Percentiles rank a stretch among this genome's conserved stretches.
Evolutionary conservation across 164 flowering plant genomes (phyloP).

Genomic region (Magnolia changhungtana): DNA sequence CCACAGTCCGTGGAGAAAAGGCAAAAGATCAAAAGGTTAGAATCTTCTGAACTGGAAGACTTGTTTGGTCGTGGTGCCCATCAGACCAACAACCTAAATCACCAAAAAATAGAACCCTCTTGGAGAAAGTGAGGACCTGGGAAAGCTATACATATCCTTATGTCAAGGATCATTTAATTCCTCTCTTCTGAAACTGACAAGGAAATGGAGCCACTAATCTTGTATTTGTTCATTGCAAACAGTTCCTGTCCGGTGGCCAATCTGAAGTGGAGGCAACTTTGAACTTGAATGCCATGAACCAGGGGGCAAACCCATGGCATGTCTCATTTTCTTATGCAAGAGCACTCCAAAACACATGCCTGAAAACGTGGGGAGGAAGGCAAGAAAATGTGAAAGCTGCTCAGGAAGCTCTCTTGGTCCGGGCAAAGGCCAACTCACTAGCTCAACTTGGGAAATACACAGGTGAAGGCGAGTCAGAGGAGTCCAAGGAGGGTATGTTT

Average conservation of each 20-base stretch:
- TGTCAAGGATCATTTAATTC: too few relatives aligned
- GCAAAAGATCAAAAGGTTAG: too few relatives aligned
- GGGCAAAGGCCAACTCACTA: conserved; percentile 20
- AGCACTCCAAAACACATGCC: conserved; percentile 19
- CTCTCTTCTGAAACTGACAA: too few relatives aligned
- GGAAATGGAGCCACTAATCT: too few relatives aligned
- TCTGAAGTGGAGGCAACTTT: conserved; percentile 22
- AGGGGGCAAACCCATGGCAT: conserved; percentile 19
- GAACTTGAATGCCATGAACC: conserved; percentile 25
- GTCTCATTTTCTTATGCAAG: conserved; percentile 23
- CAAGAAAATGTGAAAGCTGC: conserved; percentile 20
- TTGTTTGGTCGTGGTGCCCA: too few relatives aligned
- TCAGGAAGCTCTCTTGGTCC: conserved; percentile 13
- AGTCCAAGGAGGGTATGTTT: conserved; percentile 50
- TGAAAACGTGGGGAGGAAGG: conserved; percentile 17
- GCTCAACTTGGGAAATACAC: conserved; percentile 60
- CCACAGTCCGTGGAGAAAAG: too few relatives aligned
- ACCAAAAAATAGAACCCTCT: too few relatives aligned
- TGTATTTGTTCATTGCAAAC: neutral
- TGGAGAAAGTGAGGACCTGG: too few relatives aligned
- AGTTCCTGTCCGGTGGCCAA: conserved; percentile 23
- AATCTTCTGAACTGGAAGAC: too few relatives aligned
- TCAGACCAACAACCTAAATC: too few relatives aligned
- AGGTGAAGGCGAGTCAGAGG: conserved; percentile 54
- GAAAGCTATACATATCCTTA: too few relatives aligned